phyloP scores from a whole-genome alignment of 2,329 filamentous ascomycete genomes.

The Ascochyta viciae-villosae region DNA sequence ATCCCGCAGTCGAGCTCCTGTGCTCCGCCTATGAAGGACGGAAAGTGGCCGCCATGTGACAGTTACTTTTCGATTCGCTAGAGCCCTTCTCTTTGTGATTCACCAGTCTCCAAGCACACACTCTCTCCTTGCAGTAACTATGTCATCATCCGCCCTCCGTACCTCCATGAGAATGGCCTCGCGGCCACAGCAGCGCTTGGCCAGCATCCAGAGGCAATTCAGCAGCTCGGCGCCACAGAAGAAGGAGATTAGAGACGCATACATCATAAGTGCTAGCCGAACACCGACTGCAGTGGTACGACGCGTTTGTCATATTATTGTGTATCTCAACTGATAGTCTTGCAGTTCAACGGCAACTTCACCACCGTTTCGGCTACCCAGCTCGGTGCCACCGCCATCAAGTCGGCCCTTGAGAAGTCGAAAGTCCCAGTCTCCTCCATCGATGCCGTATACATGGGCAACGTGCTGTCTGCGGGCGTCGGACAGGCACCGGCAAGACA shows the following conservation, averaged over 20 bases:
- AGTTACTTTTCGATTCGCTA: constrained; percentile 30
- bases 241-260: constrained; percentile 84
- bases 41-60: constrained; percentile 43
- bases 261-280: constrained; percentile 88
- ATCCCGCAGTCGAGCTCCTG: constrained; percentile 30
- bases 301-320: background rate
- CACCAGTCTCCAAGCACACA: background rate
- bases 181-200: constrained; percentile 46
- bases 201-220: constrained; percentile 48
- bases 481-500: constrained; percentile 94
- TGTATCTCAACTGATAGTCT: constrained; percentile 8
- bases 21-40: constrained; percentile 26
- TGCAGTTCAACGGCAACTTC: constrained; percentile 92
- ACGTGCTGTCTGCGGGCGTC: constrained; percentile 82
- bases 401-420: constrained; percentile 86
- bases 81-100: constrained; percentile 25
- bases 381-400: constrained; percentile 90
- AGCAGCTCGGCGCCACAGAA: constrained; percentile 40
- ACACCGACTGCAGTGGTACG: constrained; percentile 88
- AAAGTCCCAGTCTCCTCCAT: constrained; percentile 81
- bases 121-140: constrained; percentile 19
- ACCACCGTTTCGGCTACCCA: constrained; percentile 82
- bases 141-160: constrained; percentile 43
- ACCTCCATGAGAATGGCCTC: constrained; percentile 46
- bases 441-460: constrained; percentile 96